phyloP scores from a whole-genome alignment of 192 early-diverging fungal genomes.

The Gigaspora rosea region DNA sequence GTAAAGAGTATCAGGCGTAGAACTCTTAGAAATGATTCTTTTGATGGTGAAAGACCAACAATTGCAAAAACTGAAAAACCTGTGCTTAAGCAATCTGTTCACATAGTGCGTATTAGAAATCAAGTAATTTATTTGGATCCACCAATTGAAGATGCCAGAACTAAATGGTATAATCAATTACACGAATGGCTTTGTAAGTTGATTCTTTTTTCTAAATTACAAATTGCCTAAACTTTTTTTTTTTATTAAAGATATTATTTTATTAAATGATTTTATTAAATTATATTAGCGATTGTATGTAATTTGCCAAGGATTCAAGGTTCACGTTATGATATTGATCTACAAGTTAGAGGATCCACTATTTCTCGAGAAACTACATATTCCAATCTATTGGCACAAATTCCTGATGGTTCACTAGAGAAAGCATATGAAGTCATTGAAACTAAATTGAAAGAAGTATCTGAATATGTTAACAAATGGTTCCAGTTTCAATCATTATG shows the following conservation, averaged over 20 bases:
- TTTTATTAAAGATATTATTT: background rate
- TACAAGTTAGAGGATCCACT: conserved; percentile 58
- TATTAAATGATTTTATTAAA: background rate
- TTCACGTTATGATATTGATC: conserved; percentile 85
- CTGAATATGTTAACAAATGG: conserved; percentile 91
- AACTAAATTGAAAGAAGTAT: conserved; percentile 71
- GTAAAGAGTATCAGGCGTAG: conserved; percentile 41
- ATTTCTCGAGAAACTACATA: conserved; percentile 58
- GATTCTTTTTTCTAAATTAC: background rate
- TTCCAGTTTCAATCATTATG: conserved; percentile 97
- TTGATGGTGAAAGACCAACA: conserved; percentile 39
- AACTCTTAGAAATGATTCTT: conserved; percentile 23
- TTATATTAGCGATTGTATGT: conserved; percentile 68
- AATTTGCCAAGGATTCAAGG: conserved; percentile 82
- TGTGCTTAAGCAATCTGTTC: conserved; percentile 68
- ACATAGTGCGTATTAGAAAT: conserved; percentile 89
- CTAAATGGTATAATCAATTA: conserved; percentile 84
- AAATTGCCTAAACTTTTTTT: background rate
- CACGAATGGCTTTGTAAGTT: conserved; percentile 79
- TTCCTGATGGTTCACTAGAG: conserved; percentile 67
- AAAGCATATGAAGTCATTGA: conserved; percentile 87
- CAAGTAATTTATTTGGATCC: conserved; percentile 97
- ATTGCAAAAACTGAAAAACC: conserved; percentile 56
- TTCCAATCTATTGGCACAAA: conserved; percentile 71
- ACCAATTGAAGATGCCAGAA: conserved; percentile 91